These are phyloP conservation scores for Kwoniella sp. DNA, from an alignment of 768 basidiomycete genomes.

Conservation along the genomic window DNA sequence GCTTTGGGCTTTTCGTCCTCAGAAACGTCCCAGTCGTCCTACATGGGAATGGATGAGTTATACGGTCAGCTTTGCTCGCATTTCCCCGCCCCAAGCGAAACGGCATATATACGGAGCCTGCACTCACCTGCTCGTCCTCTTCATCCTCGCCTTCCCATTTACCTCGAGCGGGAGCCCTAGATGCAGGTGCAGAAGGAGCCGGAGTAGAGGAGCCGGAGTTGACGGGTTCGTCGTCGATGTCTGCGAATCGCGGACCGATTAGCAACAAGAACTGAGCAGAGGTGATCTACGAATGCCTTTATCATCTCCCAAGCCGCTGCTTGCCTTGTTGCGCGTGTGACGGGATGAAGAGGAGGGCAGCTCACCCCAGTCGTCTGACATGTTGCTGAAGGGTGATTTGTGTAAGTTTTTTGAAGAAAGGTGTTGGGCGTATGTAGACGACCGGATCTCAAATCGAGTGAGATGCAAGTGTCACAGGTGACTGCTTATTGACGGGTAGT, in stretches of 20 bases:
- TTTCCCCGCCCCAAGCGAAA: no score
- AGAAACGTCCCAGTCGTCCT: slow-evolving; percentile 96
- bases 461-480: no score
- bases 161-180: slow-evolving; percentile 57
- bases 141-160: slow-evolving; percentile 91
- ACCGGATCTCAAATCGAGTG: no score
- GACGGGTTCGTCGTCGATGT: slow-evolving; percentile 44
- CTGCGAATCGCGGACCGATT: slow-evolving; percentile 20
- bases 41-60: background rate
- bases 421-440: no score
- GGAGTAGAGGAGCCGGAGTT: slow-evolving; percentile 51
- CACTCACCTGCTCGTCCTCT: slow-evolving; percentile 75
- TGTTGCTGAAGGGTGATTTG: slow-evolving; percentile 14
- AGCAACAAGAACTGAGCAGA: no score
- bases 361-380: slow-evolving; percentile 52
- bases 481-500: background rate
- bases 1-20: slow-evolving; percentile 64
- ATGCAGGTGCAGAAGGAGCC: slow-evolving; percentile 29
- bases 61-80: slow-evolving; percentile 12
- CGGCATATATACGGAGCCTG: background rate
- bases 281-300: no score
- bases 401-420: no score
- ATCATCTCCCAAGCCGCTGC: background rate
- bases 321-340: no score
- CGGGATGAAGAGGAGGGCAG: background rate